These are phyloP conservation scores for Adansonia digitata DNA, from an alignment of 345 rosid genomes.

Conservation along the genomic window DNA sequence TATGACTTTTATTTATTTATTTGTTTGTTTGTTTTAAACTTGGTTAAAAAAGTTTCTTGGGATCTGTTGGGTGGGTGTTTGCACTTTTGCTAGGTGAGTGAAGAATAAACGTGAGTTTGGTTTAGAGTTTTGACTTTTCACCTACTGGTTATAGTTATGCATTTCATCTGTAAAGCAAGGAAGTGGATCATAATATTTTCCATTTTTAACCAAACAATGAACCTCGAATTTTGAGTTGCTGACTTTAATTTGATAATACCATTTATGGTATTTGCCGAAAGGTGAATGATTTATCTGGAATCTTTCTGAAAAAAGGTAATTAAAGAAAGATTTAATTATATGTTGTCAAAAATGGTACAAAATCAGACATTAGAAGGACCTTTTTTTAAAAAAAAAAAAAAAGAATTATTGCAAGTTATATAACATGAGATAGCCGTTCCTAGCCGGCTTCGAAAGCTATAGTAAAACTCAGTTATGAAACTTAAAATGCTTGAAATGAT, in stretches of 20 bases:
- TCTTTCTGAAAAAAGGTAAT: too few species aligned
- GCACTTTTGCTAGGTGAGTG: neutral
- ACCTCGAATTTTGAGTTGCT: neutral
- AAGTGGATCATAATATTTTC: neutral
- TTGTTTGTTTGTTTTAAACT: too few species aligned
- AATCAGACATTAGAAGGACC: neutral
- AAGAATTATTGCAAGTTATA: too few species aligned
- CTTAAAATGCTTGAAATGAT: too few species aligned
- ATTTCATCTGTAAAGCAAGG: neutral
- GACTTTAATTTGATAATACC: neutral
- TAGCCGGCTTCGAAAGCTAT: too few species aligned
- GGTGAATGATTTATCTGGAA: too few species aligned
- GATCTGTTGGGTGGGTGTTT: neutral
- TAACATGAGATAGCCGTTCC: too few species aligned
- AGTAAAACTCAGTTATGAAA: too few species aligned
- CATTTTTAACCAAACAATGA: neutral
- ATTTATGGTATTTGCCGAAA: neutral
- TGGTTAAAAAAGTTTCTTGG: too few species aligned
- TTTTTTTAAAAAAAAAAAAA: too few species aligned
- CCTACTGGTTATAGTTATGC: neutral
- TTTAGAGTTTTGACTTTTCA: neutral
- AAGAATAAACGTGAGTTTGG: neutral
- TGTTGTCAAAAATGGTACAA: neutral
- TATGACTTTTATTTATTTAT: too few species aligned
- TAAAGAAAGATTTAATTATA: too few species aligned